Evolutionary conservation across 148 eudicot genomes (phyloP), one percentile per base, ranked within the genome.

Genomic region (Rhododendron simsii): DNA sequence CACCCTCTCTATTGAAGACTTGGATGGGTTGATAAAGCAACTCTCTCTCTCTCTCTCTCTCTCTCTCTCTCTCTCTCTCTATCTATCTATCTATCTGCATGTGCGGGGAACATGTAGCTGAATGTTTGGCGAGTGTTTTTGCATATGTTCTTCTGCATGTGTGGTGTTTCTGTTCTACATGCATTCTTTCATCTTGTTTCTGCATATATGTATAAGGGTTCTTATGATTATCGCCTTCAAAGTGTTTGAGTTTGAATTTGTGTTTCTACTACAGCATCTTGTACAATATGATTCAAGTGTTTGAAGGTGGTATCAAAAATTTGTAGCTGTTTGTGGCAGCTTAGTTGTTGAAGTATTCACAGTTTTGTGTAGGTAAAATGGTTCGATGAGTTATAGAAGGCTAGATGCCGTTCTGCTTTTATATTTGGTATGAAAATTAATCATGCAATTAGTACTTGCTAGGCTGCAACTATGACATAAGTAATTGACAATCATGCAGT

Each of bases 11-110:
- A 39, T 61, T 57, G 91, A 91, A 81, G 98, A 95, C 83, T 83
- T 93, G 81, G 94, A 93, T 90, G 95, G 95, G 30, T 87, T 95
- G 83, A 87, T 93, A 83, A 92, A 92, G 98, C 87, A 90, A 88
- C 92, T 90, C 59, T 73, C 83, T 65, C 85, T 85, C 81, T 78
- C 67, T 85, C 48, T 61, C 88, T 65, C 86, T 81, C 82, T 82
- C 80, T 80, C 78, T 84, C 61, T 71, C 78, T 67, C 45, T 41
- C 5, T 39, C 5, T 39, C 5, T 41, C 6, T 41, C 6, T 39
- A 39, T 39, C 0, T 39, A 39, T 39, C 3, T 37, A 2, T 15
- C 0, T 76, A 11, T 16, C n/a, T 18, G 33, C 4, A 20, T 33
- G 45, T 81, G 83, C 35, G 83, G 13, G 16, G 83, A 81, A 14